Evolutionary conservation across 2,329 filamentous ascomycete species (phyloP), one percentile per base, ranked within the genome.

Genomic region (Penicillium sp.): DNA sequence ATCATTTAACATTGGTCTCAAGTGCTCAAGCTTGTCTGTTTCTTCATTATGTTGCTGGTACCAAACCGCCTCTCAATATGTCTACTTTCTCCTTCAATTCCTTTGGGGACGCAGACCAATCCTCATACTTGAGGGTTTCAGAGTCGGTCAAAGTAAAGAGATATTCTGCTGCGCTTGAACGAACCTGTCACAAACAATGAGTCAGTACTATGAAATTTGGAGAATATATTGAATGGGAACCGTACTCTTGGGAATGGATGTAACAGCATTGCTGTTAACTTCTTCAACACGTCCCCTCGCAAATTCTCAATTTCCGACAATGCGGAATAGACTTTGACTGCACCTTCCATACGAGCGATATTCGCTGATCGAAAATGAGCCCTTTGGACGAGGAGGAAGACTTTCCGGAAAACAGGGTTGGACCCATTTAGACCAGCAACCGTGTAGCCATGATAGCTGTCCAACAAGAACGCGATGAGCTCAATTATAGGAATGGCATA

Each of bases 191-290:
- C 47, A 35, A 29, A 16, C 26, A 22, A 27, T 45, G 3, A 13
- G 19, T 58, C 24, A 59, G 48, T 41, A 29, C 16, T n/a, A 19
- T n/a, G 22, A 35, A 19, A 29, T 22, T 41, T 41, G 8, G 21
- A 19, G 19, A 13, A 29, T 13, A 33, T 39, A 33, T 45, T 11
- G 2, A 35, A 16, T 19, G 14, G 31, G 5, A 31, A 55, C 66
- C 87, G 77, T 64, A 96, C 86, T 67, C 84, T 84, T 6, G 93
- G 91, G 80, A 91, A 96, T 1, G 91, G 90, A 77, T 96, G 93
- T 56, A 86, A 75, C 61, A 96, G 77, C 79, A 96, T 84, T 22
- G 83, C 86, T 0, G 84, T 83, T 41, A 97, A 77, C 71, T 92
- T 90, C 69, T 83, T 86, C 53, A 86, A 73, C 3, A 88, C 89